These are phyloP conservation scores for Coemansia asiatica DNA, from an alignment of 192 early-diverging fungal species.

Conservation along the genomic window DNA sequence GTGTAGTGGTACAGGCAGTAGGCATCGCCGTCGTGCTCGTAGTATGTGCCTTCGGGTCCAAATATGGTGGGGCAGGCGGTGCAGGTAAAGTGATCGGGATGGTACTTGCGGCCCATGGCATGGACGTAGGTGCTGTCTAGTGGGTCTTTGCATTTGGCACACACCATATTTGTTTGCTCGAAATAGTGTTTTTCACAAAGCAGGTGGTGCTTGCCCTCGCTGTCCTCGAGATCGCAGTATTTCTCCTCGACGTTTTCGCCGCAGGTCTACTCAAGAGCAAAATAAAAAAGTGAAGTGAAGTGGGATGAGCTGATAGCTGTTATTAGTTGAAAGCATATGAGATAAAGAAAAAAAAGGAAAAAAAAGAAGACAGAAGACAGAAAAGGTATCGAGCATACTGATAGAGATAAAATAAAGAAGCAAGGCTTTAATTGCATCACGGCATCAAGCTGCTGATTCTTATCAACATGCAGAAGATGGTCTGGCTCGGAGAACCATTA, in stretches of 20 bases:
- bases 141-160: conserved; percentile 78
- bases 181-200: conserved; percentile 49
- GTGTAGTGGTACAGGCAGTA: conserved; percentile 97
- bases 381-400: not conserved
- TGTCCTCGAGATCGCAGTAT: conserved; percentile 39
- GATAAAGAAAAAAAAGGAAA: not conserved
- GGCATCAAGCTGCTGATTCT: not conserved
- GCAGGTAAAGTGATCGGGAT: conserved; percentile 98
- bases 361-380: not conserved
- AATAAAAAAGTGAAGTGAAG: not conserved
- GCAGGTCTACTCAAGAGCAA: conserved; percentile 28
- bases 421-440: not conserved
- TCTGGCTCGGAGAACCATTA: not conserved
- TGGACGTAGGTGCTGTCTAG: conserved; percentile 89
- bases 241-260: conserved; percentile 41
- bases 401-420: not conserved
- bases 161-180: conserved; percentile 52
- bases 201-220: conserved; percentile 35
- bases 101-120: conserved; percentile 90
- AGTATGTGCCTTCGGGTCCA: conserved; percentile 94
- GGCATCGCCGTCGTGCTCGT: conserved; percentile 88
- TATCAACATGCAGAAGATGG: conserved; percentile 7
- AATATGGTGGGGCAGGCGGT: conserved; percentile 88
- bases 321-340: not conserved
- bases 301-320: not conserved